Evolutionary conservation across 352 stramenopile genomes (phyloP), one percentile per base, ranked within the genome.

Genomic region (Globisporangium okanoganense): DNA sequence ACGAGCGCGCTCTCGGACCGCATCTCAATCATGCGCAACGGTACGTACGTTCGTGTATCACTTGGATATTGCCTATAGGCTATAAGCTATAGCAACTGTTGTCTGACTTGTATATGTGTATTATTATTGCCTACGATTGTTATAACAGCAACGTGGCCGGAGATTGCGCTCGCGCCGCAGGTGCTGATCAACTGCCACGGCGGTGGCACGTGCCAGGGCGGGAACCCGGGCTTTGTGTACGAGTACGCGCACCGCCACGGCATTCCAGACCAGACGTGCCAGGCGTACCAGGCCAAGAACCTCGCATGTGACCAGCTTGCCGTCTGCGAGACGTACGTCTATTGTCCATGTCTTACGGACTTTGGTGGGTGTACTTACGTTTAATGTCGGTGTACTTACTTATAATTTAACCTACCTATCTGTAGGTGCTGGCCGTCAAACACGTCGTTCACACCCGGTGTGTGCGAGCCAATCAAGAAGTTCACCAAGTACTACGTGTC

Each of bases 231-330:
- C 41, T 57, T 85, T 13, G 85, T 93, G 48, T 95, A 95, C 57
- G 83, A 93, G 62, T 97, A 95, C 50, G 87, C 88, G 6, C 75
- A 96, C 52, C 70, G 82, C 6, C 82, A 96, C 51, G 92, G 92
- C 12, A 95, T 98, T 55, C 92, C 92, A 7, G 93, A 98, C 56
- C 80, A 97, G 62, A 97, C 91, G 7, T 98, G 92, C 62, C 87
- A 97, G 60, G 84, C 87, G 24, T 98, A 97, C 66, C 84, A 96
- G 52, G 87, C 88, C 35, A 92, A 88, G 63, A 82, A 96, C 60
- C 72, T 92, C 5, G 47, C 81, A 16, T 96, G 89, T 56, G 76
- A 92, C 60, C 70, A 80, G 33, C 81, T 88, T 33, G 80, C 83
- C 14, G 71, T 93, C 33, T 96, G 90, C 58, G 86, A 95, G 67